Base-by-base conservation (phyloP, 768 basidiomycete species). In the Termitomyces sp. region DNA sequence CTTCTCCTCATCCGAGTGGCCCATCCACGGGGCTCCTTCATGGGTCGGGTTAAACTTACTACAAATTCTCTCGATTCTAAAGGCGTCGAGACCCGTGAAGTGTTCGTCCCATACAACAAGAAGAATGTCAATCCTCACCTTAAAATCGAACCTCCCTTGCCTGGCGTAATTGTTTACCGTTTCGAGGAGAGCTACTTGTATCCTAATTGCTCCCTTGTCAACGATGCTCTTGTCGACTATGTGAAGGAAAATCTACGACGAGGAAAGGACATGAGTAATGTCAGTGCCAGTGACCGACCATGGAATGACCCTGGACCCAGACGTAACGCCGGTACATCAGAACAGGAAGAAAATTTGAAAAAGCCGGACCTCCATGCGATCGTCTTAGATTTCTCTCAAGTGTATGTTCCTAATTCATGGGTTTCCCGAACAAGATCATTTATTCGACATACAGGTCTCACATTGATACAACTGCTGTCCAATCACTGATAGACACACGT, bases 251-350 rank as follows among this genome's bases (percentile, higher is more conserved):
- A 87, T 66, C 93, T 88, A 67, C 81, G 85, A 35, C 83, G 90
- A 53, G 94, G 92, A 23, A 82, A 79, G 66, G 90, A 95, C 70
- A 78, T 89, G 71, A 78, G 79, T 55, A 67, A 73, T n/a, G 76
- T 92, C 61, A 81, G 73, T 57, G 72, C 84, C 48, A 78, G 81
- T 61, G 93, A 96, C 69, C 84, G 95, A 46, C 82, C 92, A 13
- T 99, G 96, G 96, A 99, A 99, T 69, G 95, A 97, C 66, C 87
- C 91, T 10, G 92, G 93, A 30, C 90, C 91, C 20, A 66, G 71
- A 52, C 76, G 79, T 18, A 77, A 79, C 14, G 75, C 76, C 5
- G 73, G 72, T 0, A 75, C 67, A 0, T 79, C 75, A 28, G 84
- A 85, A 43, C 81, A 78, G 61, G 72, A 66, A 50, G 75, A 73